Percentiles rank a stretch among this genome's conserved stretches.
Conservation (phyloP, 1,284 basidiomycete species). For the Quambalaria eucalypti region DNA sequence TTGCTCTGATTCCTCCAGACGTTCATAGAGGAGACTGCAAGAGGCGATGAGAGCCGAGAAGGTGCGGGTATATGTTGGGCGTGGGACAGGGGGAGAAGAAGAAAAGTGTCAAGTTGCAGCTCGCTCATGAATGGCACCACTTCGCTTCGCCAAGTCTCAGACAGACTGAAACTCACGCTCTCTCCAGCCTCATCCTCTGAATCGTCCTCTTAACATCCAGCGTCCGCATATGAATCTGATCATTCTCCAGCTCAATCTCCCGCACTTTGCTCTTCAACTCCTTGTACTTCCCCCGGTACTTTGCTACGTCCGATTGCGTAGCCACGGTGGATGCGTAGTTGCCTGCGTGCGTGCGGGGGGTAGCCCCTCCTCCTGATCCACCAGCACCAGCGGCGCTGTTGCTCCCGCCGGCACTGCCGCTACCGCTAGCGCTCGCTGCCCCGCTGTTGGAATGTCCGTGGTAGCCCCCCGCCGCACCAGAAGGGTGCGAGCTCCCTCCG, state of each 20-base stretch:
- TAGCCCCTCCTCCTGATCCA: too few species aligned
- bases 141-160: background rate
- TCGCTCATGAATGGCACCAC: background rate
- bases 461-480: too few species aligned
- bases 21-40: slow-evolving; percentile 1
- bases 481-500: too few species aligned
- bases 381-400: too few species aligned
- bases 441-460: too few species aligned
- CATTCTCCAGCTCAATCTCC: slow-evolving; percentile 64
- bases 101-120: background rate
- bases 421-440: too few species aligned
- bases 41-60: background rate
- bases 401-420: too few species aligned
- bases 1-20: background rate
- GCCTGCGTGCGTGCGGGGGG: too few species aligned
- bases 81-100: too few species aligned
- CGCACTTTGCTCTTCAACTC: slow-evolving; percentile 79
- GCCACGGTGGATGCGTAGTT: background rate
- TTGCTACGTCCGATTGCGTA: slow-evolving; percentile 41
- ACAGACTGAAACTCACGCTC: slow-evolving; percentile 63
- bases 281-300: slow-evolving; percentile 67
- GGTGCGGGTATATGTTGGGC: too few species aligned
- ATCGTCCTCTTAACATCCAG: slow-evolving; percentile 71
- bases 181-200: slow-evolving; percentile 72
- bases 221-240: slow-evolving; percentile 69